Base-by-base conservation (phyloP, 1,139 yeast genomes). In the Blastobotrys petasosporus region DNA sequence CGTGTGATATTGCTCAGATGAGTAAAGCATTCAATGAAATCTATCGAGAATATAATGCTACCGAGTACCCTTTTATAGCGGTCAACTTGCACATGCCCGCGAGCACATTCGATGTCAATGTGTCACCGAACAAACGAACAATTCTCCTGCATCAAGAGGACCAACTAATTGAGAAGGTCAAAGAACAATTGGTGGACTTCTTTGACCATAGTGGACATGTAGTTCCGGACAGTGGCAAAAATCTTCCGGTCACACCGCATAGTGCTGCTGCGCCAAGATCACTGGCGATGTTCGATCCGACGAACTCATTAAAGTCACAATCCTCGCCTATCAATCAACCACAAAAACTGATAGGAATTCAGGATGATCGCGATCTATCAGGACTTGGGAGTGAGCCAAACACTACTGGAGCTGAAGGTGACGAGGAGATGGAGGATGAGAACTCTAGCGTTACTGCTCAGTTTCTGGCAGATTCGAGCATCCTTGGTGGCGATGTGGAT, bases 71-170 rank as follows among this genome's bases (percentile, higher is more conserved):
- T 0, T 76, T 79, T n/a, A 71, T 85, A 44, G 68, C 88, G 1
- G 58, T 86, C 2, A 74, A 94, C 61, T 55, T 92, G 32, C 59
- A 60, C 8, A 62, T 87, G 10, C 73, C 75, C 38, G 71, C 83
- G 0, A 58, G 63, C 17, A 67, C 71, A 17, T 63, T 85, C 32
- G 99, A 92, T 65, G 74, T 92, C 15, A 92, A 92, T 63, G 83
- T 94, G 1, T 81, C 95, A 0, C 98, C 98, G 0, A 97, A 92
- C 60, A 92, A 92, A 60, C 70, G 94, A 40, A 76, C 79, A 2
- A 71, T 92, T 2, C 60, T 86, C 54, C 61, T 92, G 1, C 90
- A 83, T 47, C 73, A 79, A 51, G 97, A 90, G 61, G 63, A 65
- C 4, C 63, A 66, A 11, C 61, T 88, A 1, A 56, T 84, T 7